phyloP scores from a whole-genome alignment of 306 rosid species.

The Parietaria judaica region DNA sequence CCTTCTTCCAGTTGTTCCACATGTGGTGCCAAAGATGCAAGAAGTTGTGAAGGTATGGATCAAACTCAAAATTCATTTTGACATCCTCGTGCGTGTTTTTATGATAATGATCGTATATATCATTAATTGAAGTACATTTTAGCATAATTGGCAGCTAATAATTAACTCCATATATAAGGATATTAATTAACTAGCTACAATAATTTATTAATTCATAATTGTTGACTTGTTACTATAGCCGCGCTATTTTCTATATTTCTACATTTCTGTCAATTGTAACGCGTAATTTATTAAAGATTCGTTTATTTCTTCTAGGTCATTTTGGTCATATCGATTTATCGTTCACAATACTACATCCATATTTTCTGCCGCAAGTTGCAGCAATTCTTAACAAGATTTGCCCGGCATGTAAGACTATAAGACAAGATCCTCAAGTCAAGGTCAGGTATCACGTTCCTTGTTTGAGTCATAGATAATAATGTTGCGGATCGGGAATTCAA shows the following conservation, averaged over 20 bases:
- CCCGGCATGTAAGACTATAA: slow-evolving; percentile 68
- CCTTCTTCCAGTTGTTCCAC: slow-evolving; percentile 53
- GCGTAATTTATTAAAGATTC: slow-evolving; percentile 24
- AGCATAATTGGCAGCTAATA: slow-evolving; percentile 1
- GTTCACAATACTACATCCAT: slow-evolving; percentile 58
- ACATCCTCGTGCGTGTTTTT: neutral
- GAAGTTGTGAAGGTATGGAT: slow-evolving; percentile 64
- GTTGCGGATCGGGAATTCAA: neutral
- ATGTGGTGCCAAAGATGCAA: slow-evolving; percentile 53
- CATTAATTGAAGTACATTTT: slow-evolving; percentile 10
- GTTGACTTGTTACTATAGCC: no score
- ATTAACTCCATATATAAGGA: no score
- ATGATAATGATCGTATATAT: neutral
- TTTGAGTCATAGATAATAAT: slow-evolving; percentile 12
- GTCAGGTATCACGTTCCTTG: slow-evolving; percentile 45
- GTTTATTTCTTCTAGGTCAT: slow-evolving; percentile 62
- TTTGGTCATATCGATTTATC: slow-evolving; percentile 73
- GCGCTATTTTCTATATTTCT: no score
- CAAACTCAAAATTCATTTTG: slow-evolving; percentile 56
- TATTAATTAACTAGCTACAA: no score
- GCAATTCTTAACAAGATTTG: slow-evolving; percentile 75
- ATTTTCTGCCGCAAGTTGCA: slow-evolving; percentile 67
- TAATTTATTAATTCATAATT: no score
- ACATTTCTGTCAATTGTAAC: slow-evolving; percentile 1
- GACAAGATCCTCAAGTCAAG: slow-evolving; percentile 45